Evolutionary conservation across 2,329 filamentous ascomycete genomes (phyloP).

Genomic region (Microdochium trichocladiopsis): DNA sequence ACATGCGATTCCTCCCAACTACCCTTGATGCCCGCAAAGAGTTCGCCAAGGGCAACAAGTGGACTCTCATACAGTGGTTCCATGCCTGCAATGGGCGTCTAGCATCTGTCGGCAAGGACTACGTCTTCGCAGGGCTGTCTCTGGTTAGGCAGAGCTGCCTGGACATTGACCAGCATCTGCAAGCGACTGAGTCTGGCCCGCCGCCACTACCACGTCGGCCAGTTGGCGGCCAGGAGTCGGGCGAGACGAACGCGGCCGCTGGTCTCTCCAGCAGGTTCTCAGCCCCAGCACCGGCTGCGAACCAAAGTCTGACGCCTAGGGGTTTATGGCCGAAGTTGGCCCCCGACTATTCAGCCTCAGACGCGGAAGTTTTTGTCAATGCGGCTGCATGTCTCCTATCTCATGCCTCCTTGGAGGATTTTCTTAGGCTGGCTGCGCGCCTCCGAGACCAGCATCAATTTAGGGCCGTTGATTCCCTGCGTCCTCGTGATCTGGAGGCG

Average conservation of each 20-base stretch:
- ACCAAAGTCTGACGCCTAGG: background rate
- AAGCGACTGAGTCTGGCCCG: too few relatives aligned
- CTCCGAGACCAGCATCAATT: background rate
- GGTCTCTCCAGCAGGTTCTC: background rate
- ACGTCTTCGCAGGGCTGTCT: background rate
- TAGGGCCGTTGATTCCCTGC: background rate
- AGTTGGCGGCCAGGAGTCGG: background rate
- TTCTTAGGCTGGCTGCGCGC: background rate
- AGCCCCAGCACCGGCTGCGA: background rate
- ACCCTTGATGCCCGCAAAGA: background rate
- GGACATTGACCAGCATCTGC: background rate
- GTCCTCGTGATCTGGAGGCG: too few relatives aligned
- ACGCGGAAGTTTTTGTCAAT: background rate
- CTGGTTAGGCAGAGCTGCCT: background rate
- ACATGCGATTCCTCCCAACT: background rate
- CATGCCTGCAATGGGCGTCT: background rate
- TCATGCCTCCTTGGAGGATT: background rate
- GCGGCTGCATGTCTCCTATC: background rate
- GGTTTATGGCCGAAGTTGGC: background rate
- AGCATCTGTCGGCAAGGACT: background rate
- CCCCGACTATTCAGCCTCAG: background rate
- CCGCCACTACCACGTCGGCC: too few relatives aligned
- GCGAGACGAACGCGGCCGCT: background rate
- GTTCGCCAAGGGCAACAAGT: background rate
- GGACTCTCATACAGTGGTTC: background rate